Conservation (phyloP, 2,329 filamentous ascomycete genomes). For the Dichotomopilus funicola region DNA sequence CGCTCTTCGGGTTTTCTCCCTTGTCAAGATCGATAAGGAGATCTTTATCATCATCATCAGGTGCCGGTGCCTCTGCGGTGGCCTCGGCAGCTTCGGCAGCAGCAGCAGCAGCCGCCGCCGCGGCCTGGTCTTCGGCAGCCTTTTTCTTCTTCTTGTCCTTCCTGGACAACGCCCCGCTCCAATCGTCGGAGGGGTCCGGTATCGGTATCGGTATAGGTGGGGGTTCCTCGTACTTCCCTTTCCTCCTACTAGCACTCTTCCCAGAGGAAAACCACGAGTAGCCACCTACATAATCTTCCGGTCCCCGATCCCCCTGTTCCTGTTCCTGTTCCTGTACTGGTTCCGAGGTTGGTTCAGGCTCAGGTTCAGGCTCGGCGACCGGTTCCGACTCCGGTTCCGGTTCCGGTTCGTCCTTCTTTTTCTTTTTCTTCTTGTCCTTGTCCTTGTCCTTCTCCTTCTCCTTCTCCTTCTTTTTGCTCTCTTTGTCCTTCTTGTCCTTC, state of each 20-base stretch:
- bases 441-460: not conserved
- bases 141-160: conserved; percentile 36
- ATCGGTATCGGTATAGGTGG: conserved; percentile 24
- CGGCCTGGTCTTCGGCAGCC: conserved; percentile 24
- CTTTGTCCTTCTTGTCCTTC: conserved; percentile 1
- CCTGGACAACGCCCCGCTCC: conserved; percentile 25
- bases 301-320: conserved; percentile 22
- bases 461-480: conserved; percentile 12
- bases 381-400: conserved; percentile 18
- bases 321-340: conserved; percentile 24
- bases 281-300: conserved; percentile 16
- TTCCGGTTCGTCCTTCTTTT: not conserved
- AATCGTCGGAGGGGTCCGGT: conserved; percentile 19
- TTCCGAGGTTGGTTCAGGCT: conserved; percentile 28
- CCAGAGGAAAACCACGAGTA: too few species aligned
- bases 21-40: conserved; percentile 32
- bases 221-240: conserved; percentile 16
- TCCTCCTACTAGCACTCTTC: conserved; percentile 37
- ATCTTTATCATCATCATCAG: conserved; percentile 30
- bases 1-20: conserved; percentile 30
- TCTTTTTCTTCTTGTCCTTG: not conserved
- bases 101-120: conserved; percentile 15
- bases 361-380: conserved; percentile 14
- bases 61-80: conserved; percentile 16
- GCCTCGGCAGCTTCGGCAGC: conserved; percentile 22